Evolutionary conservation across 2,329 filamentous ascomycete genomes (phyloP), one percentile per base, ranked within the genome.

Genomic region (Phaeosphaeria sp.): DNA sequence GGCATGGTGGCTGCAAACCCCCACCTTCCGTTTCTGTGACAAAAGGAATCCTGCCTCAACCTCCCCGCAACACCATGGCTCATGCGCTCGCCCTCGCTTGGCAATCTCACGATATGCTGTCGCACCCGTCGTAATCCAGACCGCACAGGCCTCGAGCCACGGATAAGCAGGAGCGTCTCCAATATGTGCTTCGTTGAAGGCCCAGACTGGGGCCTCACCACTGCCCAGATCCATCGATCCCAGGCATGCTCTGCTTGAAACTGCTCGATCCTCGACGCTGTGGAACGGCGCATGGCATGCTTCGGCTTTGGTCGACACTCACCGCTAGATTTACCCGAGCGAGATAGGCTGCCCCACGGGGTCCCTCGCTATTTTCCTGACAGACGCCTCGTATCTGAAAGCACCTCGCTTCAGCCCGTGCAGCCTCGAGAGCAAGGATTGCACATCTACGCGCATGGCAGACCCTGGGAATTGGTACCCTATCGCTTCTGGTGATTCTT

Each of bases 51-150:
- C 49, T 59, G 57, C 47, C 44, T 36, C 30, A 36, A 36, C 22
- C 21, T 24, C 71, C 70, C 69, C 70, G 66, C 71, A 73, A 73
- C 71, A 73, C 71, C 71, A 74, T 57, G 60, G 24, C 51, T 45
- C 44, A 48, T 51, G 48, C 52, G 44, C 57, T 44, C 57, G 27
- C 51, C 56, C 27, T 42, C 46, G 44, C 56, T 54, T 61, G 57
- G 57, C 62, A 56, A 45, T 52, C 56, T 62, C 66, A 60, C 59
- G 57, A 66, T 60, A 22, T 20, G 22, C 20, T 46, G 47, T 50
- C 61, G 49, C 57, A 36, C 25, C 46, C 43, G 18, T 25, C 25
- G 25, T n/a, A 18, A 17, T 15, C 48, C 25, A 44, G 22, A 20
- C 24, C 43, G 18, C 47, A 18, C 46, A 49, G 8, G 3, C 25